These are phyloP conservation scores for Penicillium sp. DNA, from an alignment of 2,329 filamentous ascomycete genomes.

Conservation along the genomic window DNA sequence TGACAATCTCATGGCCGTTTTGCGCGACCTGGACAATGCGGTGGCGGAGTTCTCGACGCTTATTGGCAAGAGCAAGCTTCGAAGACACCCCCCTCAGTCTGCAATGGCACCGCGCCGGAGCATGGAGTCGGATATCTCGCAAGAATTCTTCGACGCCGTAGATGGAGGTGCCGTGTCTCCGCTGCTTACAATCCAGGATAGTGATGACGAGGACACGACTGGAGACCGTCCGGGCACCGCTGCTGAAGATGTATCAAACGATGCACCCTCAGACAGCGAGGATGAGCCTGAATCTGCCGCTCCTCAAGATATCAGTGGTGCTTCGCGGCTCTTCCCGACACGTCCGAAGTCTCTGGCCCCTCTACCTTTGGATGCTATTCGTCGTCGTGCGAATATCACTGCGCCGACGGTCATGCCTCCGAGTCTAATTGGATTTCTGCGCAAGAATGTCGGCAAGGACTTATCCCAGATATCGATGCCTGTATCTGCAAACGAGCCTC, in stretches of 20 bases:
- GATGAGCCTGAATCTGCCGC: conserved; percentile 48
- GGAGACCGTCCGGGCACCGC: conserved; percentile 12
- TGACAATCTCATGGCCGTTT: conserved; percentile 77
- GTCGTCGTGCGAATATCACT: conserved; percentile 67
- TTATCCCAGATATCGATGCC: conserved; percentile 96
- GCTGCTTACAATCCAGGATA: conserved; percentile 71
- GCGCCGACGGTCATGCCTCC: conserved; percentile 76
- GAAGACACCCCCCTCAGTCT: conserved; percentile 59
- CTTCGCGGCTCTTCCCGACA: conserved; percentile 63
- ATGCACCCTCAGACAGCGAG: conserved; percentile 64
- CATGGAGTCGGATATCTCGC: conserved; percentile 74
- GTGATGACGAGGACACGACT: conserved; percentile 63
- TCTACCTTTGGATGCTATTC: conserved; percentile 66
- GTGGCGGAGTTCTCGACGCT: conserved; percentile 77
- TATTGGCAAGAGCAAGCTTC: conserved; percentile 73
- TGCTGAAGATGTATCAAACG: conserved; percentile 50
- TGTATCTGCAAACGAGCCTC: conserved; percentile 90
- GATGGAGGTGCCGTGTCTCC: conserved; percentile 62
- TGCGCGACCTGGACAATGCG: conserved; percentile 79
- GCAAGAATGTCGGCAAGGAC: conserved; percentile 98
- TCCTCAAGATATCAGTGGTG: conserved; percentile 32
- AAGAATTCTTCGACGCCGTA: conserved; percentile 94
- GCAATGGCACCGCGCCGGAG: conserved; percentile 61
- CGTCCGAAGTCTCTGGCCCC: conserved; percentile 74
- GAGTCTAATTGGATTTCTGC: conserved; percentile 86